phyloP scores from a whole-genome alignment of 768 basidiomycete genomes.

The Pleurotus sapidus region DNA sequence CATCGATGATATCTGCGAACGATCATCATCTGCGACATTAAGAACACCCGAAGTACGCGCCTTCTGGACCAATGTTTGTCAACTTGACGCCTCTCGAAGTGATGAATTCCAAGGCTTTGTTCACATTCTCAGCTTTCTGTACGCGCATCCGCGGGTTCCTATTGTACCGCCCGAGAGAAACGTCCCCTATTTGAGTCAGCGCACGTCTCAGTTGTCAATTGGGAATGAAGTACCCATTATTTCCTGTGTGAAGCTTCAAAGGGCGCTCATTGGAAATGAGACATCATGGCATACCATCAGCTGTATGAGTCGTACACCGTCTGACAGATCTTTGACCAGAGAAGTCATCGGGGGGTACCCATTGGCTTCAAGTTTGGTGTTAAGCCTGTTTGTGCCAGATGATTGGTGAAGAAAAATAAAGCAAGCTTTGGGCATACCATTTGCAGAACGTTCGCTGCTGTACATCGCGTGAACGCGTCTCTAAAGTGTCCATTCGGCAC shows the following conservation, averaged over 20 bases:
- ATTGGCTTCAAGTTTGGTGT: slow-evolving; percentile 87
- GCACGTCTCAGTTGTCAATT: background rate
- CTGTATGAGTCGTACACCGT: slow-evolving; percentile 94
- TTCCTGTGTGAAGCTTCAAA: slow-evolving; percentile 53
- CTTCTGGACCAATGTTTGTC: slow-evolving; percentile 97
- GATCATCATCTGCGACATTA: slow-evolving; percentile 7
- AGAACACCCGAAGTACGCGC: slow-evolving; percentile 20
- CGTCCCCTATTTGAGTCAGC: slow-evolving; percentile 55
- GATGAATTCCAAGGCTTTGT: slow-evolving; percentile 95
- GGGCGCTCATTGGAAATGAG: too few relatives aligned
- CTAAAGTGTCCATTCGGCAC: slow-evolving; percentile 50
- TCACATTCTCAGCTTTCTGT: slow-evolving; percentile 98
- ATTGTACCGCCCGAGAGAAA: slow-evolving; percentile 94
- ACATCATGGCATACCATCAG: slow-evolving; percentile 62
- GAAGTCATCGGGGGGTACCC: slow-evolving; percentile 88
- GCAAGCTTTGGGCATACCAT: slow-evolving; percentile 49
- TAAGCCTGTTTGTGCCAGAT: slow-evolving; percentile 65
- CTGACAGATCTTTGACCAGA: slow-evolving; percentile 86
- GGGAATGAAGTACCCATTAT: slow-evolving; percentile 74
- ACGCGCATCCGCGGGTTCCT: slow-evolving; percentile 86
- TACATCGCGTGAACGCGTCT: slow-evolving; percentile 58
- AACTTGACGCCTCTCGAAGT: slow-evolving; percentile 90
- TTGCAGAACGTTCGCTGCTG: slow-evolving; percentile 89
- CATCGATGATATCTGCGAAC: slow-evolving; percentile 91
- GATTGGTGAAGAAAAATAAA: slow-evolving; percentile 9